Percentiles rank a stretch among this genome's conserved stretches.
phyloP scores from a whole-genome alignment of 257 asterid genomes.

The Capsicum rhomboideum region DNA sequence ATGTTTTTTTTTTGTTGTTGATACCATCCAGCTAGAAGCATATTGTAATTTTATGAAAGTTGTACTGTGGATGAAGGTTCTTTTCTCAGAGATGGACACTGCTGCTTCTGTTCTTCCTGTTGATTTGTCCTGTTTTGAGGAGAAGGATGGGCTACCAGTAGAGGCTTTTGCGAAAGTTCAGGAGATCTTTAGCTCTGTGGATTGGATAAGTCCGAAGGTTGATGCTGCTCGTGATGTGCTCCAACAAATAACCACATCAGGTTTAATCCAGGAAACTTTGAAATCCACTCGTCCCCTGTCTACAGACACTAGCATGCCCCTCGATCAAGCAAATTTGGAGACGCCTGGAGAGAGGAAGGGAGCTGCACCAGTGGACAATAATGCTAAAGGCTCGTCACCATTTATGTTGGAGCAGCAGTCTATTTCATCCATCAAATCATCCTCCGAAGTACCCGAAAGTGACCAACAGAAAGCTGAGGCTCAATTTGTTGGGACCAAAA shows the following conservation, averaged over 20 bases:
- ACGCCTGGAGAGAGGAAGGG: slow-evolving; percentile 28
- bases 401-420: slow-evolving; percentile 22
- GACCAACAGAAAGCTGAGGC: slow-evolving; percentile 18
- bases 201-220: slow-evolving; percentile 67
- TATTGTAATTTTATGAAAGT: slow-evolving; percentile 11
- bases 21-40: slow-evolving; percentile 7
- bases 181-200: slow-evolving; percentile 81
- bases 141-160: slow-evolving; percentile 92
- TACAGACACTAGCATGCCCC: slow-evolving; percentile 1
- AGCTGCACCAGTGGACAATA: slow-evolving; percentile 27
- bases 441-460: slow-evolving; percentile 21
- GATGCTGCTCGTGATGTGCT: slow-evolving; percentile 55
- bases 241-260: slow-evolving; percentile 43
- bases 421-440: slow-evolving; percentile 16
- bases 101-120: slow-evolving; percentile 47
- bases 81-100: slow-evolving; percentile 89
- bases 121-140: slow-evolving; percentile 73
- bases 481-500: slow-evolving; percentile 16
- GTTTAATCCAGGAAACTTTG: slow-evolving; percentile 27
- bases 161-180: slow-evolving; percentile 93
- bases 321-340: slow-evolving; percentile 13
- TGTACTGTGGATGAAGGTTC: slow-evolving; percentile 49
- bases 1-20: not conserved
- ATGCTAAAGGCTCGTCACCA: slow-evolving; percentile 17
- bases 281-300: slow-evolving; percentile 23